Evolutionary conservation across 371 early-diverging fungal species (phyloP).

Genomic region (Mortierella sp.): DNA sequence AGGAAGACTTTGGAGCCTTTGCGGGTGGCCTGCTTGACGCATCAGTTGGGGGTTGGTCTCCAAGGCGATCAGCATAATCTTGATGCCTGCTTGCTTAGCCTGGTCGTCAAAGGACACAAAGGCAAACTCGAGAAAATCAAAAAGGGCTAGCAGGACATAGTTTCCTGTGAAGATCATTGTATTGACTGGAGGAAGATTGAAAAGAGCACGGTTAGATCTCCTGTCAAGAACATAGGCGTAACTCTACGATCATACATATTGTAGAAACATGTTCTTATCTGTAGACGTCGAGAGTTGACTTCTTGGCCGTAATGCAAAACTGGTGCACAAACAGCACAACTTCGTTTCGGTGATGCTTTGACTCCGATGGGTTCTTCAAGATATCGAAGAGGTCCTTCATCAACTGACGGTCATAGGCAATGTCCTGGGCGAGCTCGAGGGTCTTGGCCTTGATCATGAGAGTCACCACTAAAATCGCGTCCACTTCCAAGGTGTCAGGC

Average conservation of each 20-base stretch:
- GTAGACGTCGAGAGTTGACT: no score
- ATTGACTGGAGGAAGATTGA: neutral
- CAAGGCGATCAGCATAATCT: neutral
- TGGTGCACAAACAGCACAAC: no score
- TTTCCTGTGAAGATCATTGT: neutral
- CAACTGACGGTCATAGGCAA: no score
- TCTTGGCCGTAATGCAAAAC: no score
- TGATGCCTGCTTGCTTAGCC: neutral
- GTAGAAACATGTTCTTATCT: neutral
- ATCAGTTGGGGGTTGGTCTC: neutral
- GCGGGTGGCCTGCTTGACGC: neutral
- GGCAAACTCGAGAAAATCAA: neutral
- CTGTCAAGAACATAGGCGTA: no score
- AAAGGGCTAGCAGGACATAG: neutral
- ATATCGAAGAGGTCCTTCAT: no score
- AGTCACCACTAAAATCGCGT: neutral
- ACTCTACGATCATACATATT: no score
- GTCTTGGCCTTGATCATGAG: neutral
- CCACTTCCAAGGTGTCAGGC: neutral
- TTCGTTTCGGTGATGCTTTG: no score
- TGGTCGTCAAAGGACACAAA: neutral
- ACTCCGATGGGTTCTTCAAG: no score
- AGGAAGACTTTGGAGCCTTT: neutral
- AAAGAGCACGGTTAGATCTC: neutral
- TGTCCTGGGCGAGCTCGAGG: no score